Base-by-base conservation (phyloP, 306 rosid species). In the Lupinus albus region DNA sequence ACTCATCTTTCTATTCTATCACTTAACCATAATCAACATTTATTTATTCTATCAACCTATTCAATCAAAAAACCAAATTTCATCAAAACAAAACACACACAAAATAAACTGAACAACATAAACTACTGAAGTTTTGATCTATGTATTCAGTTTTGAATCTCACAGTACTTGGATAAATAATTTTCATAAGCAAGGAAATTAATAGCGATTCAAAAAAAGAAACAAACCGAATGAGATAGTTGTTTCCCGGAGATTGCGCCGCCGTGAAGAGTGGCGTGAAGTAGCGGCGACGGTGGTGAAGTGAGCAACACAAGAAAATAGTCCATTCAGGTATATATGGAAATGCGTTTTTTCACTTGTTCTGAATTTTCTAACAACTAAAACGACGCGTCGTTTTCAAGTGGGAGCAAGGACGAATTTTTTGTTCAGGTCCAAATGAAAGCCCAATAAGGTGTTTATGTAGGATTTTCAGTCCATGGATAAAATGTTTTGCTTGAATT, bases 1-100 rank as follows among this genome's bases (percentile, higher is more conserved):
- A 74, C 79, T 84, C 99, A 94, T 94, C 68, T 14, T 54, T 67
- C 56, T 41, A 41, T 41, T 11, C 47, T 14, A 55, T 35, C 36
- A 35, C 7, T 33, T 16, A n/a, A 7, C 63, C 70, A 8, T 11
- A 50, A 79, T 15, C 56, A 61, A 51, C 81, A 79, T 79, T 41
- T 18, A 77, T 41, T 64, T 64, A 52, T 68, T 15, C 17, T 35
- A 35, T 15, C 2, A 18, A 11, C 17, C 17, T 12, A 16, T 36
- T 38, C 10, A 59, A 59, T 36, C 30, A 38, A 45, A 7, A 11
- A 63, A 10, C 54, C 28, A 41, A 54, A 28, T 14, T 25, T 25
- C 61, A 25, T 25, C 36, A 63, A 13, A 45, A 63, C 8, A 7
- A 41, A n/a, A n/a, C n/a, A n/a, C n/a, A n/a, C n/a, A n/a, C n/a